Conservation (phyloP, 176 grass and related monocot species). For the Elymus sibiricus region DNA sequence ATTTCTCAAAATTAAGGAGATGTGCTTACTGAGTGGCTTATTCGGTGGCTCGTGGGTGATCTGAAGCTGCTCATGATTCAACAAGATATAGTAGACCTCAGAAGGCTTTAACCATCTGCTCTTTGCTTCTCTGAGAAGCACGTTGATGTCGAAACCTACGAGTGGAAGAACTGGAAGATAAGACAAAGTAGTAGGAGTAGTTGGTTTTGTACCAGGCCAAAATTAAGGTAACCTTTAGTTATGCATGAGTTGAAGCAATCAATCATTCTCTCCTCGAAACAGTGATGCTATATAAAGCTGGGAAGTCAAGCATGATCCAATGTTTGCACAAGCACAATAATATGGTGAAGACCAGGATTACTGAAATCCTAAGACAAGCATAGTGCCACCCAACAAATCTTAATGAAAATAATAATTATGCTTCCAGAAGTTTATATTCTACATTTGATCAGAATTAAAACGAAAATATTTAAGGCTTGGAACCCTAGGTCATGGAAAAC, state of each 20-base stretch:
- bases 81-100: slow-evolving; percentile 85
- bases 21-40: slow-evolving; percentile 66
- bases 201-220: background rate
- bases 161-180: background rate
- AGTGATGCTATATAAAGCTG: background rate
- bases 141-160: slow-evolving; percentile 82
- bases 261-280: background rate
- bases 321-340: background rate
- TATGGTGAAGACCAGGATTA: background rate
- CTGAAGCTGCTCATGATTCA: slow-evolving; percentile 68
- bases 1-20: slow-evolving; percentile 2
- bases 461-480: background rate
- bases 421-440: background rate
- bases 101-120: slow-evolving; percentile 85
- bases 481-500: background rate
- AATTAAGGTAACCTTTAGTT: background rate
- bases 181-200: background rate
- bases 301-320: background rate
- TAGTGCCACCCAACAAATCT: background rate
- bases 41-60: slow-evolving; percentile 63
- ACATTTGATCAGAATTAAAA: slow-evolving; percentile 12
- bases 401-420: background rate
- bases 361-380: background rate
- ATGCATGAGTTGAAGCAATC: background rate
- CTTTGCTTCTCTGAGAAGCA: slow-evolving; percentile 68